These are phyloP conservation scores for Collybia mongolica DNA, from an alignment of 768 basidiomycete species.

Conservation along the genomic window DNA sequence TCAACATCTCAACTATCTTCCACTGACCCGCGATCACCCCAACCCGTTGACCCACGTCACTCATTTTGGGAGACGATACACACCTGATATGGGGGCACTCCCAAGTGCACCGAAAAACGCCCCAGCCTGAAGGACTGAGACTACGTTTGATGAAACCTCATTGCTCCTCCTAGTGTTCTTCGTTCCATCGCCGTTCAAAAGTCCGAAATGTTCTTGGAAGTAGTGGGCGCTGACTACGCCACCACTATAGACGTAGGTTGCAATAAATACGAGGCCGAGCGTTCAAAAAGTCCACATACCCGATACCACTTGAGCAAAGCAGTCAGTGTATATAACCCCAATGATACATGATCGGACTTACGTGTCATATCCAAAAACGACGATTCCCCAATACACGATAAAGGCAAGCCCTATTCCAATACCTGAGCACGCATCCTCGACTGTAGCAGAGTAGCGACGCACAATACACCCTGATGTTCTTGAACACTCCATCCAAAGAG, in stretches of 20 bases:
- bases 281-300: constrained; percentile 9
- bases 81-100: constrained; percentile 1
- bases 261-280: background rate
- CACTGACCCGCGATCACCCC: constrained; percentile 48
- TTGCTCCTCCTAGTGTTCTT: background rate
- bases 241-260: constrained; percentile 5
- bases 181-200: background rate
- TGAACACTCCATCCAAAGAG: too few species aligned
- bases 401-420: constrained; percentile 20
- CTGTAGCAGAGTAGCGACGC: background rate
- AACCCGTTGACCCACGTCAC: constrained; percentile 22
- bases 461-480: too few species aligned
- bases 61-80: background rate
- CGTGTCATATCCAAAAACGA: constrained; percentile 24
- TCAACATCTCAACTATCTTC: background rate
- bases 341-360: constrained; percentile 4
- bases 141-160: constrained; percentile 1
- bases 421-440: background rate
- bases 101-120: constrained; percentile 3
- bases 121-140: constrained; percentile 5
- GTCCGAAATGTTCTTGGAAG: constrained; percentile 3
- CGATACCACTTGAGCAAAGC: constrained; percentile 15
- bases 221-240: constrained; percentile 12
- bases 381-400: constrained; percentile 22
- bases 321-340: background rate